phyloP scores from a whole-genome alignment of 768 basidiomycete species.

The Suillus sp. region DNA sequence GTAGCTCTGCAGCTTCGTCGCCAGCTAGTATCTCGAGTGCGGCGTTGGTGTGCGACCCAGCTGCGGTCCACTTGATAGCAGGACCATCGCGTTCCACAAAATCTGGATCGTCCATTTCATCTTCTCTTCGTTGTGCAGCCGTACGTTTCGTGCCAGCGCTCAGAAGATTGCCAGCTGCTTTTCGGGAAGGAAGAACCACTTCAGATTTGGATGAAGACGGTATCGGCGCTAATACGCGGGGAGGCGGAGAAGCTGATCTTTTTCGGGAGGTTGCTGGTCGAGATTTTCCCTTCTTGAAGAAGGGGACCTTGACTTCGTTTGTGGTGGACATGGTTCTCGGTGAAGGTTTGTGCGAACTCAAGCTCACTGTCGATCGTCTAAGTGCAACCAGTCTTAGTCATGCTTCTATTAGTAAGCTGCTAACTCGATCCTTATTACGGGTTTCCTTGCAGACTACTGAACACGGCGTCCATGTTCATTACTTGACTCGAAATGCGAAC shows the following conservation, averaged over 20 bases:
- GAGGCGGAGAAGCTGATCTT: constrained; percentile 68
- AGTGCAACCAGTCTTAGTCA: constrained; percentile 11
- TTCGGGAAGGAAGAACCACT: constrained; percentile 79
- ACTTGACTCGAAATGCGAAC: not conserved
- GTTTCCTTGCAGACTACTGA: constrained; percentile 13
- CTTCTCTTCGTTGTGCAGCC: constrained; percentile 48
- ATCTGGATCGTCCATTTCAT: constrained; percentile 56
- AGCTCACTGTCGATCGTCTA: not conserved
- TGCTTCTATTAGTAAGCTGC: constrained; percentile 2
- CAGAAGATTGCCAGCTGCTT: constrained; percentile 66
- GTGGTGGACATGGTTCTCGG: constrained; percentile 33
- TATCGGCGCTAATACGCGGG: not conserved
- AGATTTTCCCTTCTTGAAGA: constrained; percentile 86
- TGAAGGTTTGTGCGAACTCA: not conserved
- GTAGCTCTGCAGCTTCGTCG: constrained; percentile 76
- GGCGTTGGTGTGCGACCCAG: constrained; percentile 72
- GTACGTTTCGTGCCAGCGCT: constrained; percentile 76
- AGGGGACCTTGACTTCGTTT: constrained; percentile 62
- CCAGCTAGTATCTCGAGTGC: constrained; percentile 79
- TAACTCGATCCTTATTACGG: no score
- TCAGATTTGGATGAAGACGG: constrained; percentile 54
- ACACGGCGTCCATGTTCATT: not conserved
- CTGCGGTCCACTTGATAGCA: constrained; percentile 77
- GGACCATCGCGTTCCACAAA: constrained; percentile 55
- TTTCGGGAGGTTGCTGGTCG: constrained; percentile 77